Percentiles rank a stretch among this genome's conserved stretches.
Evolutionary conservation across 2,329 filamentous ascomycete genomes (phyloP).

Genomic region (Sclerotinia glacialis): DNA sequence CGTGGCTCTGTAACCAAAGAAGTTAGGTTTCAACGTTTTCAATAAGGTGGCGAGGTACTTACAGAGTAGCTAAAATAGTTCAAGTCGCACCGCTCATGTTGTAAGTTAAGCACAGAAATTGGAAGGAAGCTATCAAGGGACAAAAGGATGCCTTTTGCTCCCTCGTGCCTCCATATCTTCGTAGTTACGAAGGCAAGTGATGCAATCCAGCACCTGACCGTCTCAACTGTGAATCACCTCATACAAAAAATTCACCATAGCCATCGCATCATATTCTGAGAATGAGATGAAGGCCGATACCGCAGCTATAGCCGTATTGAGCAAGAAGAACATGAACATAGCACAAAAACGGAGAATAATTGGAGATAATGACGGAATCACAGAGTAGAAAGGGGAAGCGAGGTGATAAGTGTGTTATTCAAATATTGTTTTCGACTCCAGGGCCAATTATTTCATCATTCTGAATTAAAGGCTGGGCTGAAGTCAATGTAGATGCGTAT

Average conservation of each 20-base stretch:
- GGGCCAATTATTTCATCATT: background rate
- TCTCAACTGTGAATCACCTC: conserved; percentile 11
- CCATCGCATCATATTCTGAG: background rate
- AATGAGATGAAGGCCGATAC: background rate
- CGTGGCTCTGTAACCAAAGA: background rate
- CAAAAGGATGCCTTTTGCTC: background rate
- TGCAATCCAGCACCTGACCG: background rate
- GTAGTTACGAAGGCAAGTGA: background rate
- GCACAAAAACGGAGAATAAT: too few relatives aligned
- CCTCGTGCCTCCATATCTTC: background rate
- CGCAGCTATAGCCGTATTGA: background rate
- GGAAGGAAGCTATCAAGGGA: background rate
- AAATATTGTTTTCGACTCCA: background rate
- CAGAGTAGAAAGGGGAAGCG: background rate
- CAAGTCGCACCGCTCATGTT: background rate
- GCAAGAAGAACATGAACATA: background rate
- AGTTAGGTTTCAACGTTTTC: background rate
- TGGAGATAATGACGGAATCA: background rate
- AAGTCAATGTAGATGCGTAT: background rate
- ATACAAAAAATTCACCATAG: conserved; percentile 5
- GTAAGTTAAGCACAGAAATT: background rate
- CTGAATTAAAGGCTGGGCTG: background rate
- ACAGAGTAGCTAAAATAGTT: background rate
- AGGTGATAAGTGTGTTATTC: background rate
- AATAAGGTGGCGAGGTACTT: background rate